phyloP scores from a whole-genome alignment of 2,329 filamentous ascomycete genomes.

The Magnaporthales sp. region DNA sequence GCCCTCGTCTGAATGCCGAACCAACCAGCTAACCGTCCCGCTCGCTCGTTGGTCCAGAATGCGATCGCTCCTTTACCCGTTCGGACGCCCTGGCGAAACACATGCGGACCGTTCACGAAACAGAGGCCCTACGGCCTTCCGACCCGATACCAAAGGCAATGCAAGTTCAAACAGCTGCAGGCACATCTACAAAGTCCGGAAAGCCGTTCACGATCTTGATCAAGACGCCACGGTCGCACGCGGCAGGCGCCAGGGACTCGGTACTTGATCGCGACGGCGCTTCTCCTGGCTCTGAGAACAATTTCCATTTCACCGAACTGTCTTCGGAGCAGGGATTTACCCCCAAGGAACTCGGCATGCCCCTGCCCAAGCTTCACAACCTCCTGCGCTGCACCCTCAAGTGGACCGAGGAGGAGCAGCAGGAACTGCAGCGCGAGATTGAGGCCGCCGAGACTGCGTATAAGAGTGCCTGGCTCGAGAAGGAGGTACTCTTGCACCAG shows the following conservation, averaged over 20 bases:
- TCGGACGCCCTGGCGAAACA: conserved; percentile 96
- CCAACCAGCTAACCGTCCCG: conserved; percentile 11
- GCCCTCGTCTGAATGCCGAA: neutral
- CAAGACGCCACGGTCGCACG: conserved; percentile 50
- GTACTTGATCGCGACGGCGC: conserved; percentile 18
- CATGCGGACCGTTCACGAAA: conserved; percentile 98
- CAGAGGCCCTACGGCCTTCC: conserved; percentile 77
- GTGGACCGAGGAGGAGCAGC: conserved; percentile 62
- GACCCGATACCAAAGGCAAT: conserved; percentile 66
- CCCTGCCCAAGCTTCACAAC: conserved; percentile 51
- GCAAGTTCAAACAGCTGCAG: conserved; percentile 30
- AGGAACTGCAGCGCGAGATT: conserved; percentile 55
- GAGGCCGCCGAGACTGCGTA: conserved; percentile 57
- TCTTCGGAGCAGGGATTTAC: conserved; percentile 55
- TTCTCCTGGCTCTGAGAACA: conserved; percentile 28
- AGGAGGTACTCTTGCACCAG: conserved; percentile 71
- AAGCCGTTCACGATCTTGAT: conserved; percentile 53
- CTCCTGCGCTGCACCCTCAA: conserved; percentile 63
- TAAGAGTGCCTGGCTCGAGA: conserved; percentile 68
- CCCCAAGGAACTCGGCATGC: conserved; percentile 52
- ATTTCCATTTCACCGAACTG: conserved; percentile 46
- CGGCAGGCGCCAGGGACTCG: conserved; percentile 45
- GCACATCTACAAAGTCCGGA: conserved; percentile 30
- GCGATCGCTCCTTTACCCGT: conserved; percentile 90
- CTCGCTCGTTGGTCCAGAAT: conserved; percentile 51